Evolutionary conservation across 164 flowering plant genomes (phyloP), one percentile per base, ranked within the genome.

Genomic region (Euptelea pleiosperma): DNA sequence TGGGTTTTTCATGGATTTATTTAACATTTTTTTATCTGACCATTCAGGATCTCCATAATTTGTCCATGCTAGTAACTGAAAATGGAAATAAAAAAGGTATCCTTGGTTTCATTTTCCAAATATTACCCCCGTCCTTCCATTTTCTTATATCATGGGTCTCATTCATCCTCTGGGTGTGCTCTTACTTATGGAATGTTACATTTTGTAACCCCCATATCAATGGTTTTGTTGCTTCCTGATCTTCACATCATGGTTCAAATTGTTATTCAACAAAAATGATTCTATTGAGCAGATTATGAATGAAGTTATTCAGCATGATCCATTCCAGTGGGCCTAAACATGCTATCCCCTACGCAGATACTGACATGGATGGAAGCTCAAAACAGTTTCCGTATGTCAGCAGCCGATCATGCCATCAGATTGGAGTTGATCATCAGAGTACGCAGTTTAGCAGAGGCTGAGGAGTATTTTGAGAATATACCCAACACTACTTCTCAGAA

Each of bases 351-450:
- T 15, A 30, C 63, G 55, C 70, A 73, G 77, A 67, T 76, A 36
- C 28, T 70, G 40, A 46, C 45, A 21, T 67, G 75, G 63, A 49
- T 63, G 63, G 65, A 63, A 61, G 66, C 52, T 39, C 73, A 55
- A 54, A 55, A 65, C 50, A 52, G 61, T 37, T 71, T 60, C 33
- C 60, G 41, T 28, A 58, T 73, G 58, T 68, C 72, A 40, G 69
- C 77, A 14, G 61, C 41, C 25, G 88, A 85, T 63, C 70, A 63
- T 68, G 76, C 82, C 35, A 43, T 61, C 30, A 61, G 50, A 36
- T 2, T 81, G 62, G 86, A 81, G 51, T 71, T 74, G 60, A 78
- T 67, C 36, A 54, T 70, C 51, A 71, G 69, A 63, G 78, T 66
- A 8, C 64, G 57, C 12, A 58, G 70, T 41, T 25, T 76, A 47